Percentiles rank a stretch among this genome's conserved stretches.
These are phyloP conservation scores for Zalaria obscura DNA, from an alignment of 2,329 filamentous ascomycete genomes.

Conservation along the genomic window DNA sequence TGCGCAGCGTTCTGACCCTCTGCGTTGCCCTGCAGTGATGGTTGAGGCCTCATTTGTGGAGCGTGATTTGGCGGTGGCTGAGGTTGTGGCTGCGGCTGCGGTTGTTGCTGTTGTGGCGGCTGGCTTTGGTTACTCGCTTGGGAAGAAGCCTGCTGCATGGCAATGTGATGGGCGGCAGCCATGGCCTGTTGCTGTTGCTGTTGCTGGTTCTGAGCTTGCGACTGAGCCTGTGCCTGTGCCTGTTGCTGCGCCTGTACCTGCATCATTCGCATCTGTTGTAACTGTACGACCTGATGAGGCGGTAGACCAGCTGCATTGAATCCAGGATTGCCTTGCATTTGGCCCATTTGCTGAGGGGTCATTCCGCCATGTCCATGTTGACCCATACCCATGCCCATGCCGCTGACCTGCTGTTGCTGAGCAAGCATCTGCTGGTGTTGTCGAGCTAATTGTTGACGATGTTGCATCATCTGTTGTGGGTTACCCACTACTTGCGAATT, in stretches of 20 bases:
- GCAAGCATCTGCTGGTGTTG: constrained; percentile 17
- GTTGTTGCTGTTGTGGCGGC: constrained; percentile 23
- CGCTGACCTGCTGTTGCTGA: constrained; percentile 15
- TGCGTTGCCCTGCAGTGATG: constrained; percentile 14
- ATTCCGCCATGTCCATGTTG: constrained; percentile 38
- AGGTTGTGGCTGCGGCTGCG: constrained; percentile 16
- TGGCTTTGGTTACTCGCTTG: constrained; percentile 35
- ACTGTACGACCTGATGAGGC: constrained; percentile 8
- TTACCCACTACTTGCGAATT: constrained; percentile 27
- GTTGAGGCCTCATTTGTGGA: constrained; percentile 25
- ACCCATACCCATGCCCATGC: constrained; percentile 37
- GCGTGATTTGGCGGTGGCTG: constrained; percentile 11
- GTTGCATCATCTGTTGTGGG: constrained; percentile 17
- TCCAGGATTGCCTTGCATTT: constrained; percentile 25
- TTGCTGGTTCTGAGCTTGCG: constrained; percentile 8
- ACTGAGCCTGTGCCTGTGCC: constrained; percentile 8
- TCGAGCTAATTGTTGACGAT: constrained; percentile 23
- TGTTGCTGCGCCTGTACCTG: constrained; percentile 19
- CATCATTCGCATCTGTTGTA: constrained; percentile 19
- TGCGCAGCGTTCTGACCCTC: constrained; percentile 1
- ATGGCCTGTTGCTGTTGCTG: constrained; percentile 14
- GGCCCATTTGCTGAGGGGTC: constrained; percentile 37
- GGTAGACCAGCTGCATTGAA: constrained; percentile 5
- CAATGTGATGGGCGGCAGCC: constrained; percentile 19
- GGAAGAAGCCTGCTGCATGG: constrained; percentile 33